Base-by-base conservation (phyloP, 2,329 filamentous ascomycete genomes). In the Fusarium abutilonis region DNA sequence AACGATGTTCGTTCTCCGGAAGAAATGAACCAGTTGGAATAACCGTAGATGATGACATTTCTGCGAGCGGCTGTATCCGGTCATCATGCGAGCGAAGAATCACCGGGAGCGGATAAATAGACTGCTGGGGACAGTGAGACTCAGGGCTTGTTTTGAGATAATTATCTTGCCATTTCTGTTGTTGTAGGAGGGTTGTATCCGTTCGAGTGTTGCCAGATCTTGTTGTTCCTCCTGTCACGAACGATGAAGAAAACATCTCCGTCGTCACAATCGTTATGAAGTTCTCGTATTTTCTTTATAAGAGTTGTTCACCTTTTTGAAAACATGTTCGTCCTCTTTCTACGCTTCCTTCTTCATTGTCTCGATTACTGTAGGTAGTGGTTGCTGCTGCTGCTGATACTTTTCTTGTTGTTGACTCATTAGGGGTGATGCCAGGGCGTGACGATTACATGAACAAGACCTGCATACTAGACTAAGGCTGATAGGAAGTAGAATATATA, bases 141-240 rank as follows among this genome's bases (percentile, higher is more conserved):
- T 31, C 29, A 31, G 10, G 29, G 29, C 29, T 32, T 44, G 13
- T 4, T 44, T 8, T 32, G 7, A 9, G 15, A 32, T 28, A 44
- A 17, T 44, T 44, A 14, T 17, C 39, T 23, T 56, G 52, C 47
- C 21, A 56, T 39, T 50, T 56, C 47, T 39, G 17, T 23, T 21
- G 9, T 23, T 40, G 28, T 56, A 17, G 41, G 53, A 14, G 47
- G 53, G 23, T 3, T 34, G 2, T 56, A 56, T 13, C 53, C 53
- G 29, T 56, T 56, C 9, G 35, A 56, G 41, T 56, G 52, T 43
- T 56, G 28, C 53, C 35, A 56, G 35, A 56, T 45, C 38, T 36
- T 50, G 6, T 56, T 56, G 10, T 43, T 56, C 29, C 53, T 42
- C 14, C 41, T 31, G 29, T 56, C 43, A 19, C 47, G 53, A 21